phyloP scores from a whole-genome alignment of 345 rosid species.

The Tarenaya hassleriana region DNA sequence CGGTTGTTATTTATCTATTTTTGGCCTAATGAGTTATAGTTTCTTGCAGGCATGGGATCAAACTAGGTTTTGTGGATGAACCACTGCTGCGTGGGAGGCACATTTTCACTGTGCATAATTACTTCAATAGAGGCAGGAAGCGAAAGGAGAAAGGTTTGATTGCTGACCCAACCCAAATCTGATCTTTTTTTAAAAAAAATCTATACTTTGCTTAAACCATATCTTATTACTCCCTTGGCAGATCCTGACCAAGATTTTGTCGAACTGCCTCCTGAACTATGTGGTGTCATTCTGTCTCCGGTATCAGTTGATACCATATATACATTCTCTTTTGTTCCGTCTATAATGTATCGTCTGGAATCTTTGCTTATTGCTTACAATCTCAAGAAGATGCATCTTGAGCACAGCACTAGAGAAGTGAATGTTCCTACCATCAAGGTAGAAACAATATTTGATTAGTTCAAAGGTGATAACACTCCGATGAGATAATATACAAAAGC shows the following conservation, averaged over 20 bases:
- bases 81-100: conserved; percentile 48
- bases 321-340: conserved; percentile 66
- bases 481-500: background rate
- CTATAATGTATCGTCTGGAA: conserved; percentile 69
- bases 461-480: background rate
- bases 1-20: background rate
- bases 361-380: conserved; percentile 66
- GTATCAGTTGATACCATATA: conserved; percentile 61
- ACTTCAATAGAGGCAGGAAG: conserved; percentile 33
- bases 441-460: background rate
- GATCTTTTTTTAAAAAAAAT: conserved; percentile 2
- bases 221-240: conserved; percentile 26
- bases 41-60: conserved; percentile 50
- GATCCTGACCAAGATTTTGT: conserved; percentile 40
- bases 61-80: conserved; percentile 32
- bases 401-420: conserved; percentile 31
- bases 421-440: conserved; percentile 78
- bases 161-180: background rate
- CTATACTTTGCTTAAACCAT: background rate
- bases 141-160: conserved; percentile 54
- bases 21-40: conserved; percentile 4
- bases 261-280: conserved; percentile 89
- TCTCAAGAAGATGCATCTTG: conserved; percentile 49
- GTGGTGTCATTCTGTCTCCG: conserved; percentile 52
- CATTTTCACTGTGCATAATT: conserved; percentile 51